These are phyloP conservation scores for Poronia punctata DNA, from an alignment of 495 filamentous ascomycete species.

Conservation along the genomic window DNA sequence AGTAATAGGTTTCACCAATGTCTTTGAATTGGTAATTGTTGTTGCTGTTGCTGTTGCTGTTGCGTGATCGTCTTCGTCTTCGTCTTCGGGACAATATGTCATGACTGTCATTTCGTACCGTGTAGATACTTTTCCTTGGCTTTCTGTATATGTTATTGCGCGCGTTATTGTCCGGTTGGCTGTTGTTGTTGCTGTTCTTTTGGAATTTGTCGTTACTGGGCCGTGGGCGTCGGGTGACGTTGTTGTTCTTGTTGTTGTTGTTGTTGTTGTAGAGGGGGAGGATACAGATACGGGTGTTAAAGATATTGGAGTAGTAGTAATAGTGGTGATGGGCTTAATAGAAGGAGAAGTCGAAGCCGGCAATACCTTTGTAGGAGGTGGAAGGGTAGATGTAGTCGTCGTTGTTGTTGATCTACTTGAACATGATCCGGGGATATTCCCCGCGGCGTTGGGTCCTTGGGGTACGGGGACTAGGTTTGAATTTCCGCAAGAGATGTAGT, in stretches of 20 bases:
- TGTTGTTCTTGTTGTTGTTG: too few relatives aligned
- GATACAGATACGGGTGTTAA: too few relatives aligned
- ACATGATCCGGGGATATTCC: constrained; percentile 21
- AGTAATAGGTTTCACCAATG: too few relatives aligned
- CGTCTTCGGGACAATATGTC: constrained; percentile 13
- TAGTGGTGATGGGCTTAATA: too few relatives aligned
- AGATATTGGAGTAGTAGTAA: too few relatives aligned
- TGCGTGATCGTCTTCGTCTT: constrained; percentile 1
- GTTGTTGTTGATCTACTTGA: too few relatives aligned
- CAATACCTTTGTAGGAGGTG: constrained; percentile 2
- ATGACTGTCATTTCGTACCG: constrained; percentile 11
- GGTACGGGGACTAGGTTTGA: constrained; percentile 21
- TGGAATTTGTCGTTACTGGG: too few relatives aligned
- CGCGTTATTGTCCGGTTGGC: constrained; percentile 3
- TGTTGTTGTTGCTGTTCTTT: neutral
- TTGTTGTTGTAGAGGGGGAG: too few relatives aligned
- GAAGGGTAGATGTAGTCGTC: too few relatives aligned
- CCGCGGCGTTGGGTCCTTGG: constrained; percentile 17
- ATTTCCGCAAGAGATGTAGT: constrained; percentile 18
- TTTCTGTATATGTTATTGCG: constrained; percentile 10
- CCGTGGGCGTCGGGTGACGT: too few relatives aligned
- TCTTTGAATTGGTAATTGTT: too few relatives aligned
- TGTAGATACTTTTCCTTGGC: constrained; percentile 4
- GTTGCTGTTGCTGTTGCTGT: too few relatives aligned
- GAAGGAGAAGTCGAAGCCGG: neutral